These are phyloP conservation scores for Solanum ossicruentum DNA, from an alignment of 257 asterid species.

Conservation along the genomic window DNA sequence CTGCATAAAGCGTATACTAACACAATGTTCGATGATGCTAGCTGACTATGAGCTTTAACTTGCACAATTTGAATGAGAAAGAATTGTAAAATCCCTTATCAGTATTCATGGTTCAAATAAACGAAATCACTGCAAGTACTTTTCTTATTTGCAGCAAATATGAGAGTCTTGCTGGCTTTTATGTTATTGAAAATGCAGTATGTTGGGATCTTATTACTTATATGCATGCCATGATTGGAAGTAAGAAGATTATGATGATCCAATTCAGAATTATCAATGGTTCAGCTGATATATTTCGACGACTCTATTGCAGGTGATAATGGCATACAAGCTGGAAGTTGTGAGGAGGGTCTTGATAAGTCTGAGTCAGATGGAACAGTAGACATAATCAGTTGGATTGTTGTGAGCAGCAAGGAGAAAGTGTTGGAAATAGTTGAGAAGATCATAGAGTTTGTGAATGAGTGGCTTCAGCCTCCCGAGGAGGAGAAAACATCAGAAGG, in stretches of 20 bases:
- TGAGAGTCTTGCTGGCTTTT: not conserved
- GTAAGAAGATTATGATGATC: not conserved
- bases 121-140: not conserved
- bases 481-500: slow-evolving; percentile 3
- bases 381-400: slow-evolving; percentile 29
- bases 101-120: not conserved
- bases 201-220: not conserved
- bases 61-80: not conserved
- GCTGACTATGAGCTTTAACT: not conserved
- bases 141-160: not conserved
- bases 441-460: slow-evolving; percentile 26
- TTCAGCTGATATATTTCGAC: not conserved
- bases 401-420: slow-evolving; percentile 24
- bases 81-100: not conserved
- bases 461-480: slow-evolving; percentile 13
- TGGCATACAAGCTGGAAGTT: not conserved
- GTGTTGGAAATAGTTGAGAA: slow-evolving; percentile 29
- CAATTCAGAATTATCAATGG: not conserved
- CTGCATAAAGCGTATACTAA: not conserved
- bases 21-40: not conserved
- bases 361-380: slow-evolving; percentile 8
- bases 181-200: not conserved
- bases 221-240: not conserved
- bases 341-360: slow-evolving; percentile 8
- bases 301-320: slow-evolving; percentile 8